Evolutionary conservation across 2,329 filamentous ascomycete species (phyloP).

Genomic region (Colletotrichum eremochloae): DNA sequence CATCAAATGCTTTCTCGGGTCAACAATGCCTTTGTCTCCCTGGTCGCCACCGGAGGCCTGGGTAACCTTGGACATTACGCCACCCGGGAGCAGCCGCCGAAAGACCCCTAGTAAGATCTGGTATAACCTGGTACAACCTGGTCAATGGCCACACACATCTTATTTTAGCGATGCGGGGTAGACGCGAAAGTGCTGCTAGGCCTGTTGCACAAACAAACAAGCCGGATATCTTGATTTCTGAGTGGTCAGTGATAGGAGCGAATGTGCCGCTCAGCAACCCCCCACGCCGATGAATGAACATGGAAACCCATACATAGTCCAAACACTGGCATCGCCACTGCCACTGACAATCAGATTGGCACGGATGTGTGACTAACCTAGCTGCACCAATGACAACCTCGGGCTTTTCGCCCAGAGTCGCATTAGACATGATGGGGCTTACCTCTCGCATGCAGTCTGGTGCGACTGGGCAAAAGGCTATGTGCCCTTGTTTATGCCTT

Average conservation of each 20-base stretch:
- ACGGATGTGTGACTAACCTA: not conserved
- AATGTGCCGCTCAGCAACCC: not conserved
- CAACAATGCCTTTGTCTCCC: not conserved
- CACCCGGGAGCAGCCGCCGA: slow-evolving; percentile 37
- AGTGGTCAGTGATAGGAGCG: not conserved
- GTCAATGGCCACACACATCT: slow-evolving; percentile 12
- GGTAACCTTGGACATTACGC: not conserved
- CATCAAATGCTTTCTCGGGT: not conserved
- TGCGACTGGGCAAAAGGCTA: not conserved
- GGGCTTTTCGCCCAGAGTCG: not conserved
- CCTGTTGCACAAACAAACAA: not conserved
- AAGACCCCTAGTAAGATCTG: slow-evolving; percentile 33
- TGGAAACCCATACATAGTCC: not conserved
- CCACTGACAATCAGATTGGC: not conserved
- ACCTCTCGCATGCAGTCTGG: not conserved
- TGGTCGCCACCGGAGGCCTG: not conserved
- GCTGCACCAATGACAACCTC: not conserved
- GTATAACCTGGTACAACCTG: slow-evolving; percentile 4
- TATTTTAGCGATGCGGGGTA: slow-evolving; percentile 36
- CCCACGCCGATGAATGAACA: not conserved
- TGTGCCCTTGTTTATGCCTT: not conserved
- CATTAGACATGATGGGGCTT: not conserved
- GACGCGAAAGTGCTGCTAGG: slow-evolving; percentile 10
- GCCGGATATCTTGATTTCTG: not conserved
- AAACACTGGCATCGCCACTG: not conserved